phyloP scores from a whole-genome alignment of 148 eudicot genomes.

The Diospyros lotus region DNA sequence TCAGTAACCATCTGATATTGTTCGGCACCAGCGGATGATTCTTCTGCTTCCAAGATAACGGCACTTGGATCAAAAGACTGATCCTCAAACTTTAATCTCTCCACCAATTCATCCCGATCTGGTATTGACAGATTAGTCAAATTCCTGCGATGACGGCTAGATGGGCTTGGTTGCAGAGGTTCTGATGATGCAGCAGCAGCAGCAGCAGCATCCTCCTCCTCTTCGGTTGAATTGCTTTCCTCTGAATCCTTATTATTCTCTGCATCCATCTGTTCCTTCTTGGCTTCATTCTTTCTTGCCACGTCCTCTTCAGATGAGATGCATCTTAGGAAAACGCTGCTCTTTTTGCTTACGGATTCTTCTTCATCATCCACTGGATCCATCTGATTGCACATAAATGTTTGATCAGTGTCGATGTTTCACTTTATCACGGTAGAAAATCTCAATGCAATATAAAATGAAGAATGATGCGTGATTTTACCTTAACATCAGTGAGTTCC shows the following conservation, averaged over 20 bases:
- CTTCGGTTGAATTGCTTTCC: conserved; percentile 20
- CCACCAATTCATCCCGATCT: conserved; percentile 36
- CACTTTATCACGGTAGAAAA: neutral
- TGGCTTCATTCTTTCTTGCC: conserved; percentile 23
- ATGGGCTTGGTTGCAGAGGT: conserved; percentile 20
- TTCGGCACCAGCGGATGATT: conserved; percentile 7
- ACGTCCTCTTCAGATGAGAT: conserved; percentile 65
- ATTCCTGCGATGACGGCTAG: conserved; percentile 23
- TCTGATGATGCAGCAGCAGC: conserved; percentile 12
- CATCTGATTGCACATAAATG: conserved; percentile 42
- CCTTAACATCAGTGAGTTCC: conserved; percentile 84
- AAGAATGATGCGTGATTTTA: conserved; percentile 15
- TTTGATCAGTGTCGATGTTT: conserved; percentile 13
- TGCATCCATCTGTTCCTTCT: conserved; percentile 22
- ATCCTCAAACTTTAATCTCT: conserved; percentile 34
- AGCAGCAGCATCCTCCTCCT: conserved; percentile 16
- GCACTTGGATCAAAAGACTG: conserved; percentile 7
- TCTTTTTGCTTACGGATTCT: conserved; percentile 35
- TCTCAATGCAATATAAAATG: neutral
- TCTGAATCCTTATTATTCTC: conserved; percentile 13
- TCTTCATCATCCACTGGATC: conserved; percentile 64
- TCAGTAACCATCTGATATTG: conserved; percentile 11
- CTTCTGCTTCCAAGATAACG: conserved; percentile 23
- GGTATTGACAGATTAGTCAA: conserved; percentile 57
- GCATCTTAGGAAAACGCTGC: conserved; percentile 51